phyloP scores from a whole-genome alignment of 2,329 filamentous ascomycete genomes.

The Cladosporium sp. region DNA sequence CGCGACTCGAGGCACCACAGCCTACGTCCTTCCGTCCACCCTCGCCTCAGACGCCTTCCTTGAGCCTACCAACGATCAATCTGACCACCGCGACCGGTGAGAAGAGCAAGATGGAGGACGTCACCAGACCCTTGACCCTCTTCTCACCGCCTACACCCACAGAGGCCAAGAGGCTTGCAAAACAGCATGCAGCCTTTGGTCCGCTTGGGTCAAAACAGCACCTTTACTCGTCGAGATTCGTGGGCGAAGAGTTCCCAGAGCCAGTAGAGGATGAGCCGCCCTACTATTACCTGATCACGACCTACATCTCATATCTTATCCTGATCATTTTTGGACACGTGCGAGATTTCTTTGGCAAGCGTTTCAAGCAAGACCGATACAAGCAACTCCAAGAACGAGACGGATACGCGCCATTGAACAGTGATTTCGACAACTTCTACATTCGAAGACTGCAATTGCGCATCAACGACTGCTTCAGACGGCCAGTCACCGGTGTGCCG shows the following conservation, averaged over 20 bases:
- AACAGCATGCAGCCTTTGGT: slow-evolving; percentile 85
- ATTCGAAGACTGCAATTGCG: slow-evolving; percentile 86
- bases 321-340: slow-evolving; percentile 94
- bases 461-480: slow-evolving; percentile 94
- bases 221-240: slow-evolving; percentile 83
- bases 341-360: slow-evolving; percentile 95
- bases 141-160: slow-evolving; percentile 85
- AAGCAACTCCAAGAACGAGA: slow-evolving; percentile 75
- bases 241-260: slow-evolving; percentile 72
- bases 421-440: slow-evolving; percentile 99
- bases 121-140: slow-evolving; percentile 69
- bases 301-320: slow-evolving; percentile 96
- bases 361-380: slow-evolving; percentile 84
- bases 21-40: slow-evolving; percentile 60
- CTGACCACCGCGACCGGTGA: slow-evolving; percentile 80
- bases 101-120: slow-evolving; percentile 68
- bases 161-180: slow-evolving; percentile 70
- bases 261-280: slow-evolving; percentile 92
- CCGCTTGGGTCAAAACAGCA: slow-evolving; percentile 77
- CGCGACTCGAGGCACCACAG: slow-evolving; percentile 31
- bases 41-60: slow-evolving; percentile 64
- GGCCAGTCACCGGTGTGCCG: slow-evolving; percentile 87
- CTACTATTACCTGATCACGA: slow-evolving; percentile 94
- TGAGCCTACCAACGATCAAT: slow-evolving; percentile 85
- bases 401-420: slow-evolving; percentile 92